A percentile compares a stretch with the other conserved stretches of the same genome.
Conservation (phyloP, 345 rosid species). For the Linum lewisii region DNA sequence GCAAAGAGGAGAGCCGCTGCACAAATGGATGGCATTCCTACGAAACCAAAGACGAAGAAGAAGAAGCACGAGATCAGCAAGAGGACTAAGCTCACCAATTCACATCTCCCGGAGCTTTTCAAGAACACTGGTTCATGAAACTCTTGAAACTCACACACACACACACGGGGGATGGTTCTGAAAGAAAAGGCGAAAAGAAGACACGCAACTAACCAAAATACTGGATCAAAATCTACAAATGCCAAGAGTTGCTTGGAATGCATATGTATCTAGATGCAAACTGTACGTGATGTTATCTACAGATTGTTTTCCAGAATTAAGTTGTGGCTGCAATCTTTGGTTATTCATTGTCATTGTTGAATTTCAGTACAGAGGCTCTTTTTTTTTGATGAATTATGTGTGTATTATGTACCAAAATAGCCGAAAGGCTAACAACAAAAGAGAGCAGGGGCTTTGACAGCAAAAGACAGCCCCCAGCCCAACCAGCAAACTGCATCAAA, state of each 20-base stretch:
- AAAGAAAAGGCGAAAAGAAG: background rate
- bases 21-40: background rate
- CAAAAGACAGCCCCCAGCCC: no score
- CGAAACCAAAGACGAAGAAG: slow-evolving; percentile 1
- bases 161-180: background rate
- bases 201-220: background rate
- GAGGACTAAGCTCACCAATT: background rate
- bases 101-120: slow-evolving; percentile 5
- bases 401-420: no score
- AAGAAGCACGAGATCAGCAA: background rate
- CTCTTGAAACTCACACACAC: background rate
- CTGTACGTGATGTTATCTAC: background rate
- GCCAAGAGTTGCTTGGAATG: no score
- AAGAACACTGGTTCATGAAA: background rate
- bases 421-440: no score
- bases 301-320: no score
- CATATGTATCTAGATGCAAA: background rate
- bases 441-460: no score
- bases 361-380: no score
- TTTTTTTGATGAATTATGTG: no score
- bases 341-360: no score
- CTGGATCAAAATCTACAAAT: background rate
- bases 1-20: slow-evolving; percentile 1
- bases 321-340: no score
- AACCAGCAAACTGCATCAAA: no score